Evolutionary conservation across 129 eudicot genomes (phyloP).

Genomic region (Smallanthus sonchifolius): DNA sequence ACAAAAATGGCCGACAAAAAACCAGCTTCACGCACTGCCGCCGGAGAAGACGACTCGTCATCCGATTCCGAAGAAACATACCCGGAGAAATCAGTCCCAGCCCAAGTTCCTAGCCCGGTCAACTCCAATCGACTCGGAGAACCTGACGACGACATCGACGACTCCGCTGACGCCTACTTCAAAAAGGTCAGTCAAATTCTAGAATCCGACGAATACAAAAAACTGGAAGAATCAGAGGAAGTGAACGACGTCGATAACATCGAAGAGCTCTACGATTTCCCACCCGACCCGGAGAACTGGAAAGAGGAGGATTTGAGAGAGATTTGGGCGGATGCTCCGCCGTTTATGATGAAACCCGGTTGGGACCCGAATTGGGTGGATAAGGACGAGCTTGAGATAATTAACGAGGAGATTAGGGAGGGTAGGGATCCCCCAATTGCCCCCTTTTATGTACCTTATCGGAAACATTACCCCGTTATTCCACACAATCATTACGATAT

Average conservation of each 20-base stretch:
- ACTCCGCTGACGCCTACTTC: constrained; percentile 19
- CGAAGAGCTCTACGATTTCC: constrained; percentile 51
- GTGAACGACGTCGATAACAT: constrained; percentile 22
- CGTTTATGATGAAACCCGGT: constrained; percentile 39
- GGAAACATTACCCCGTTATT: constrained; percentile 64
- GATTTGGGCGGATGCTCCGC: constrained; percentile 75
- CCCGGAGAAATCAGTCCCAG: constrained; percentile 9
- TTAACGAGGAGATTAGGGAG: constrained; percentile 37
- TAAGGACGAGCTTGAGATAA: constrained; percentile 36
- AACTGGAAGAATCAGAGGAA: constrained; percentile 30
- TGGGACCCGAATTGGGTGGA: constrained; percentile 68
- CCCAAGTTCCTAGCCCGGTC: not conserved
- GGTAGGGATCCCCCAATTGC: constrained; percentile 65
- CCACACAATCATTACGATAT: constrained; percentile 53
- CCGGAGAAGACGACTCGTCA: constrained; percentile 12
- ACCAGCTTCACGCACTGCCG: not conserved
- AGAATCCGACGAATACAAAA: constrained; percentile 27
- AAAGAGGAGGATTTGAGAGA: constrained; percentile 71
- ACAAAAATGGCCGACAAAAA: constrained; percentile 26
- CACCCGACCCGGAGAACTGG: constrained; percentile 75
- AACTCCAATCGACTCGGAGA: not conserved
- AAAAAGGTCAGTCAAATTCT: constrained; percentile 18
- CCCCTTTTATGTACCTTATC: constrained; percentile 79
- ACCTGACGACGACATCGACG: constrained; percentile 11
- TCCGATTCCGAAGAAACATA: constrained; percentile 17